Conservation (phyloP, 2,329 filamentous ascomycete genomes). For the Alternaria sp. region DNA sequence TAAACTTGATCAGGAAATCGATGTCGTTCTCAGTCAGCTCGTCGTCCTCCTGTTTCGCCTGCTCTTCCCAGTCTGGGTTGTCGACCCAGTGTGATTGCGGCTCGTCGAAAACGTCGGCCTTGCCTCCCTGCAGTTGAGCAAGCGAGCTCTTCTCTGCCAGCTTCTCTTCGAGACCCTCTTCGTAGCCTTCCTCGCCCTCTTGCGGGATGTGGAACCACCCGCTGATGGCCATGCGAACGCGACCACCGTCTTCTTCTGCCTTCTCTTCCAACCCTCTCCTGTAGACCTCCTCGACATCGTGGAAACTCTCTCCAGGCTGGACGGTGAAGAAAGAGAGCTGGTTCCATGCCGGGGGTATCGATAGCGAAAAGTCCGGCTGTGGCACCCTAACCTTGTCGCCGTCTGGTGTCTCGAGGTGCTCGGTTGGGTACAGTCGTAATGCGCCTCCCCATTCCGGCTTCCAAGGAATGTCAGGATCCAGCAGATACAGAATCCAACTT, state of each 20-base stretch:
- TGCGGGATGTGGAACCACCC: constrained; percentile 99
- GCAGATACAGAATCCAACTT: constrained; percentile 96
- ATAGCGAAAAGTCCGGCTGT: constrained; percentile 75
- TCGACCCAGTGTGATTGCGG: constrained; percentile 69
- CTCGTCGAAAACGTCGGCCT: constrained; percentile 86
- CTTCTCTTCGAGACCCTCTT: constrained; percentile 85
- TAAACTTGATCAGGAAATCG: constrained; percentile 88
- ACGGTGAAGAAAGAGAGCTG: constrained; percentile 98
- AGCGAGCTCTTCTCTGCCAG: constrained; percentile 88
- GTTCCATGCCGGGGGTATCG: constrained; percentile 94
- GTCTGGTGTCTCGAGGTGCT: constrained; percentile 67
- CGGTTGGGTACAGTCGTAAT: constrained; percentile 81
- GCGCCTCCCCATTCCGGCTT: constrained; percentile 92
- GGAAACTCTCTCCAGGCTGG: constrained; percentile 97
- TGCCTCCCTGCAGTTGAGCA: constrained; percentile 84
- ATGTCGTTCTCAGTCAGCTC: constrained; percentile 79
- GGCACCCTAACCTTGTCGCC: constrained; percentile 82
- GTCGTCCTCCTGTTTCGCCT: constrained; percentile 55
- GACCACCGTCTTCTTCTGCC: constrained; percentile 71
- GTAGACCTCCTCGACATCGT: constrained; percentile 98
- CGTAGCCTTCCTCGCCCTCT: constrained; percentile 88
- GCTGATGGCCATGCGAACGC: constrained; percentile 95
- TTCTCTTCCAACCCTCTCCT: constrained; percentile 65
- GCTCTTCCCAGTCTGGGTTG: constrained; percentile 42
- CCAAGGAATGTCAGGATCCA: constrained; percentile 91